These are phyloP conservation scores for Galerina sulciceps DNA, from an alignment of 768 basidiomycete genomes.

Conservation along the genomic window DNA sequence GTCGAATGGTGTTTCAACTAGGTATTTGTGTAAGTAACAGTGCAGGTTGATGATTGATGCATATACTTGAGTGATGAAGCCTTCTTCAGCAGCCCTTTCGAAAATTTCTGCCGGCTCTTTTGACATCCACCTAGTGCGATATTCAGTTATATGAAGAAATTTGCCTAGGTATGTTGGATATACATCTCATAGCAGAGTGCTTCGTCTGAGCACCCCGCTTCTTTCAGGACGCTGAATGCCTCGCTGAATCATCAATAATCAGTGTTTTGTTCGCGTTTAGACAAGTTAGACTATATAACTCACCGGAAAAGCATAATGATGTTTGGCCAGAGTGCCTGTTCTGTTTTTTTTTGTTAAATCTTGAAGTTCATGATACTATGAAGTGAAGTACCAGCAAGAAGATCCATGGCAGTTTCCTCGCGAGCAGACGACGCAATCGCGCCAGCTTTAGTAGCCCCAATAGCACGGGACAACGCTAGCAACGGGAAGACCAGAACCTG, in stretches of 20 bases:
- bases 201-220: slow-evolving; percentile 69
- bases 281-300: neutral
- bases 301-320: slow-evolving; percentile 67
- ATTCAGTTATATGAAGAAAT: neutral
- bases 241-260: slow-evolving; percentile 40
- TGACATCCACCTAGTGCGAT: slow-evolving; percentile 63
- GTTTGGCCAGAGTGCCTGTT: slow-evolving; percentile 70
- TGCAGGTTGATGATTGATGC: neutral
- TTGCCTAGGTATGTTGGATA: slow-evolving; percentile 12
- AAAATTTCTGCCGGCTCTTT: slow-evolving; percentile 74
- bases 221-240: slow-evolving; percentile 63
- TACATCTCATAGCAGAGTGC: slow-evolving; percentile 71
- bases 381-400: slow-evolving; percentile 47
- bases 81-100: slow-evolving; percentile 69
- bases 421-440: slow-evolving; percentile 65
- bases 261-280: neutral
- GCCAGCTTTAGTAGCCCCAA: slow-evolving; percentile 66
- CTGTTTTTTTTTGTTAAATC: slow-evolving; percentile 24
- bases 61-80: slow-evolving; percentile 59
- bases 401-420: slow-evolving; percentile 69
- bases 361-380: neutral
- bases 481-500: slow-evolving; percentile 46
- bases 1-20: slow-evolving; percentile 65
- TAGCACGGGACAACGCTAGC: slow-evolving; percentile 58
- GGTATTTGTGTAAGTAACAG: neutral